Evolutionary conservation across 176 grass and related monocot genomes (phyloP).

Genomic region (Ensete ventricosum): DNA sequence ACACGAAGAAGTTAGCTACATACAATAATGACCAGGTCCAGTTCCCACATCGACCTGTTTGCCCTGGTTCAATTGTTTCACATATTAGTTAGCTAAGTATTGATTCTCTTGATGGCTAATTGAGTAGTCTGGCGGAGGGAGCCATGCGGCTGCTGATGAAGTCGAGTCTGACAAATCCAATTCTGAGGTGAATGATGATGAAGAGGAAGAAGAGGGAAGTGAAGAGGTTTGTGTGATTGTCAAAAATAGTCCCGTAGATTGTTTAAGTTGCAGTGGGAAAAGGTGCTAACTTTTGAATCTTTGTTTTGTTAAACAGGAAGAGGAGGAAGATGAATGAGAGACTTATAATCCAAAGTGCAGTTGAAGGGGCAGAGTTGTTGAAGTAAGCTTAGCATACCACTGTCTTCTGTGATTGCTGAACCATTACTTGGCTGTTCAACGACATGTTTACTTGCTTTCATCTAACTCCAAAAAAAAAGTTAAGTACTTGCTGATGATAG

Average conservation of each 20-base stretch:
- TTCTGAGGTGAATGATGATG: slow-evolving; percentile 79
- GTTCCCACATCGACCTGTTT: not conserved
- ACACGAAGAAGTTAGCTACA: slow-evolving; percentile 51
- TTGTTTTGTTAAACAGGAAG: not conserved
- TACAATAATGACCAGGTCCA: slow-evolving; percentile 60
- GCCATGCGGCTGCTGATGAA: slow-evolving; percentile 54
- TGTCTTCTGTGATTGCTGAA: not conserved
- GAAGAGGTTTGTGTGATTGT: slow-evolving; percentile 39
- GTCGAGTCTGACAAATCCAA: slow-evolving; percentile 97
- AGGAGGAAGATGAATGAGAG: not conserved
- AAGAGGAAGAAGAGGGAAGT: slow-evolving; percentile 59
- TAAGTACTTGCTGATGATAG: no score
- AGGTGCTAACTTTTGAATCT: not conserved
- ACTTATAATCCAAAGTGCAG: not conserved
- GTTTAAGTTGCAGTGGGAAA: not conserved
- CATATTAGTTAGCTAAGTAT: not conserved
- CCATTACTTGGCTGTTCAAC: not conserved
- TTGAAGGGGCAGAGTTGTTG: not conserved
- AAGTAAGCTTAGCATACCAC: not conserved
- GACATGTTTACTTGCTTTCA: no score
- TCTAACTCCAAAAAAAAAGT: not conserved
- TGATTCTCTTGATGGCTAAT: not conserved
- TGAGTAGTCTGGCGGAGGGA: slow-evolving; percentile 7
- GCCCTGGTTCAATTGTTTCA: no score
- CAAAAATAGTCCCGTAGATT: not conserved